These are phyloP conservation scores for Babesia bovis DNA, from an alignment of 169 alveolate genomes.

Conservation along the genomic window DNA sequence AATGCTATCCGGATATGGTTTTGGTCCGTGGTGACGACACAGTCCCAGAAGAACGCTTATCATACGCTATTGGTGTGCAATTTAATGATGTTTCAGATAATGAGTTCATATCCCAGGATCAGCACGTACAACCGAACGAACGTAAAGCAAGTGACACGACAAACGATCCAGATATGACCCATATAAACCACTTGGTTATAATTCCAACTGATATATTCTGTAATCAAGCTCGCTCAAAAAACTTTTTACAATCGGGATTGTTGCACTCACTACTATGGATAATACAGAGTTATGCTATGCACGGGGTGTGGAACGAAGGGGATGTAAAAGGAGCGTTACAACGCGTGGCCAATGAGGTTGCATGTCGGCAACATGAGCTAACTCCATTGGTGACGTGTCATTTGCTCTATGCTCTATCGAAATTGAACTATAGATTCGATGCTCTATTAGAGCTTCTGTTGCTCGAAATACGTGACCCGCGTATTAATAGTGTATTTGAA, in stretches of 20 bases:
- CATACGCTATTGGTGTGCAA: not conserved
- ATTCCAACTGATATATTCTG: constrained; percentile 6
- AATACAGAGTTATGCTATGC: constrained; percentile 49
- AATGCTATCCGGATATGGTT: constrained; percentile 45
- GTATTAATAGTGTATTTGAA: constrained; percentile 25
- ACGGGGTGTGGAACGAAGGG: constrained; percentile 30
- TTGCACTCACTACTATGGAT: constrained; percentile 64
- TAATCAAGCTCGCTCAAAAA: not conserved
- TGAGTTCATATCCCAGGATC: not conserved
- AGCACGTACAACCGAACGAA: not conserved
- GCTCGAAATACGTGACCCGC: constrained; percentile 49
- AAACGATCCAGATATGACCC: constrained; percentile 8
- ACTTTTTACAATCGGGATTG: constrained; percentile 36
- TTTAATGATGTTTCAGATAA: not conserved
- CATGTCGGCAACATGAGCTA: constrained; percentile 19
- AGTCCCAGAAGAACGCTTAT: not conserved
- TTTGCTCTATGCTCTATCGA: constrained; percentile 29
- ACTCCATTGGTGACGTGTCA: constrained; percentile 27
- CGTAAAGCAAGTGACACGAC: not conserved
- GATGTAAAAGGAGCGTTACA: constrained; percentile 45
- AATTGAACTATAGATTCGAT: constrained; percentile 31
- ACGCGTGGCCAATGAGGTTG: constrained; percentile 51
- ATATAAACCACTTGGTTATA: constrained; percentile 39
- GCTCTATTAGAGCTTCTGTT: constrained; percentile 27
- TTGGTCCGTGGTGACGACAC: constrained; percentile 23